Evolutionary conservation across 768 basidiomycete species (phyloP), one percentile per base, ranked within the genome.

Genomic region (Termitomyces bulborhizus): DNA sequence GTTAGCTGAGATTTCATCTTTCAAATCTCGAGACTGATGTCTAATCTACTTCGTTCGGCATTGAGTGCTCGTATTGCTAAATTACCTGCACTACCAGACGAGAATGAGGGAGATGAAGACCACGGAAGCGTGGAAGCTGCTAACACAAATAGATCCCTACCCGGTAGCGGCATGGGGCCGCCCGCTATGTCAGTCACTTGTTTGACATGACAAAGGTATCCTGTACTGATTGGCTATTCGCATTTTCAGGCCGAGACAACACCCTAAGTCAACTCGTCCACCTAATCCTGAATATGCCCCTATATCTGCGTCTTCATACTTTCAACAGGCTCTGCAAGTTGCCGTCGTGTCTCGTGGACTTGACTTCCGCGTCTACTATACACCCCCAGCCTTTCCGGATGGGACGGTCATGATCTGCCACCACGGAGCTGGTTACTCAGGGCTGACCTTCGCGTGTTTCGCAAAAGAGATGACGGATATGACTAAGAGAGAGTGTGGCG

Each of bases 351-450:
- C 73, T 12, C 74, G 84, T 6, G 74, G 74, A 18, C 80, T 92
- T 4, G 84, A 88, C 46, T 81, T 84, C 61, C 78, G 95, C 31
- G 86, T 84, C 9, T 97, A 98, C 70, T 90, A 95, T 66, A 88
- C 91, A 0, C 80, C 88, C 1, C 83, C 93, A 1, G 76, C 76
- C 46, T 68, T 71, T 31, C 60, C 71, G 18, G 73, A 76, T 50
- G 79, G 76, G 36, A 85, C 88, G 0, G 83, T 96, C 3, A 81
- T 98, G 67, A 79, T 98, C 5, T 95, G 91, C 71, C 94, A 97
- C 63, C 96, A 99, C 62, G 97, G 97, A 1, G 96, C 93, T 0
- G 97, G 97, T 13, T 93, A 93, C 66, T 86, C 88, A 0, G 97
- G 84, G 0, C 74, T 98, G 57, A 90, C 83, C 60, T 99, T 96